Base-by-base conservation (phyloP, 1,284 basidiomycete genomes). In the Blastosporella zonata region DNA sequence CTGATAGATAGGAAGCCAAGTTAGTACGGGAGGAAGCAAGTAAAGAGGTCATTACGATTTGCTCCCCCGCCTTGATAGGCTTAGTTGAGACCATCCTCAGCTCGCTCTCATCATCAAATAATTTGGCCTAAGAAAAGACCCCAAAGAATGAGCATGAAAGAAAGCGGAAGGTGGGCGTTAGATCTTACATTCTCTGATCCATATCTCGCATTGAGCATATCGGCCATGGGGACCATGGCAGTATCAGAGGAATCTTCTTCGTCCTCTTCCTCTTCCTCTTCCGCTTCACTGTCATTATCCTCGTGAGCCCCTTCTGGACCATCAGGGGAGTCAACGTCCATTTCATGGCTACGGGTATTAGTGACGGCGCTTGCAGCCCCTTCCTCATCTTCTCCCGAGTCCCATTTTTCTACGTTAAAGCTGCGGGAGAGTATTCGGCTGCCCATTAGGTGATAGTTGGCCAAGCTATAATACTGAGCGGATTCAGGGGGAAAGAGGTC, bases 201-300 rank as follows among this genome's bases (percentile, higher is more conserved):
- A 64, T 82, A 92, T 47, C 84, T 81, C 5, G 94, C 94, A 59
- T 96, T 97, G 43, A 96, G 74, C 76, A 98, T 86, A 67, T 98
- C 96, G 1, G 96, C 97, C 76, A 99, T 87, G 0, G 96, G 96
- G 1, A 98, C 90, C 94, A 99, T 97, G 0, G 90, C 85, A 8
- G 93, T 84, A 55, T 91, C 83, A 1, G 79, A 74, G 1, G 83
- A 71, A 48, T 87, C 80, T 43, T 84, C 82, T 9, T 82, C 80
- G 3, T 82, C 81, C 1, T 80, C 75, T 9, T 71, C 81, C 1
- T 80, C 75, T 9, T 71, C 73, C 18, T 72, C 71, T n/a, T 72
- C 67, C 13, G 62, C 55, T 7, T 58, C 62, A 6, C 58, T 63
- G 56, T 58, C 57, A 13, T 54, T 54, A 8, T 58, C 53, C 22